Conservation (phyloP, 1,284 basidiomycete genomes). For the Moniliophthora roreri region DNA sequence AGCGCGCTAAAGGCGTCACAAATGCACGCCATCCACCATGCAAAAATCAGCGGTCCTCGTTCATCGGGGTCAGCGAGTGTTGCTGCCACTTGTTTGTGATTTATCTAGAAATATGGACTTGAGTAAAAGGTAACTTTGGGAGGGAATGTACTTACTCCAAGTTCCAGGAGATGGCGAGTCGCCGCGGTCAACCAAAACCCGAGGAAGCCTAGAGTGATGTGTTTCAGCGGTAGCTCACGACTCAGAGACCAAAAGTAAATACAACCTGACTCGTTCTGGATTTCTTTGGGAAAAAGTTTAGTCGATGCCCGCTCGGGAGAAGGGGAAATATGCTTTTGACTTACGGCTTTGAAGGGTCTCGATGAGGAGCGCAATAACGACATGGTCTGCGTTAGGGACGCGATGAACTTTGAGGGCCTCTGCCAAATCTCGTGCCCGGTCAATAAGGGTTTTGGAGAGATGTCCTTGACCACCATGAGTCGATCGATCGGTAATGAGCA, state of each 20-base stretch:
- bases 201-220: conserved; percentile 57
- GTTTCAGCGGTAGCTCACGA: conserved; percentile 5
- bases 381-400: conserved; percentile 77
- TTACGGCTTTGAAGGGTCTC: conserved; percentile 81
- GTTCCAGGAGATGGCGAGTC: conserved; percentile 75
- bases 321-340: conserved; percentile 28
- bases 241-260: conserved; percentile 14
- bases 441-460: conserved; percentile 75
- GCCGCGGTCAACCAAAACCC: conserved; percentile 78
- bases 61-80: conserved; percentile 69
- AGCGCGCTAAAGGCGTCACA: conserved; percentile 47
- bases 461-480: conserved; percentile 72
- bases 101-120: conserved; percentile 53
- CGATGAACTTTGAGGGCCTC: conserved; percentile 86
- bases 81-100: conserved; percentile 74
- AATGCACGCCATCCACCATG: conserved; percentile 77
- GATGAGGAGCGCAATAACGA: conserved; percentile 73
- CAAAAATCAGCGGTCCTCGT: conserved; percentile 79
- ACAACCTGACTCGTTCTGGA: conserved; percentile 66
- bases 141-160: conserved; percentile 50
- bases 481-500: conserved; percentile 76
- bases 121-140: conserved; percentile 7
- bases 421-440: conserved; percentile 79
- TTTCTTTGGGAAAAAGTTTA: conserved; percentile 45
- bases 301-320: not conserved